Evolutionary conservation across 1,139 yeast species (phyloP), one percentile per base, ranked within the genome.

Genomic region (Yamadazyma blattariae): DNA sequence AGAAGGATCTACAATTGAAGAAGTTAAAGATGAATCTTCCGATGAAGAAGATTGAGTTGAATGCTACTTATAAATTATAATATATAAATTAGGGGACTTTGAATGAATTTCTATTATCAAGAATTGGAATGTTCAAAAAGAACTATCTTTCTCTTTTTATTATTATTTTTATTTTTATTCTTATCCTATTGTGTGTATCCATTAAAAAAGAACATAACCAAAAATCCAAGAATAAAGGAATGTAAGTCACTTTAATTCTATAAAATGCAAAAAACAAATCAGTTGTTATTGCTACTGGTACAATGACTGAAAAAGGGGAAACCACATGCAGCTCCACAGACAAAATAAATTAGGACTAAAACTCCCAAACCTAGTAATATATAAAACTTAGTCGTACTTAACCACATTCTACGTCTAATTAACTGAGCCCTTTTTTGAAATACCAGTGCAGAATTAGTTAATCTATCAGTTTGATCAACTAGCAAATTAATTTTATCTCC

Each of bases 391-490:
- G 72, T 56, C 35, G 74, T 77, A 30, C 71, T 67, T 66, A 82
- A 69, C 86, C 89, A 80, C 78, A 88, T 74, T 41, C 69, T 71
- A 31, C 87, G 63, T 48, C 77, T 77, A 25, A 87, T 74, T 35
- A 71, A 70, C 20, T 75, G 77, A 0, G 96, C 85, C 40, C 81
- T 71, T 45, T 82, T 79, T 46, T 87, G 81, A 54, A 89, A 89
- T 30, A 83, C 75, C 60, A 71, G 76, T 5, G 95, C 78, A 24
- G 79, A 76, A 20, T 74, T 71, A 45, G 83, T 86, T 57, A 88
- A 70, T 36, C 81, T 69, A 44, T 85, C 86, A 1, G 96, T 88
- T 54, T 89, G 89, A 54, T 82, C 85, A 13, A 88, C 95, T 42
- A 89, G 67, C 33, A 76, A 59, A 43, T 79, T 78, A 40, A 89